phyloP scores from a whole-genome alignment of 202 grass and related monocot genomes.

The Dendrocalamus latiflorus region DNA sequence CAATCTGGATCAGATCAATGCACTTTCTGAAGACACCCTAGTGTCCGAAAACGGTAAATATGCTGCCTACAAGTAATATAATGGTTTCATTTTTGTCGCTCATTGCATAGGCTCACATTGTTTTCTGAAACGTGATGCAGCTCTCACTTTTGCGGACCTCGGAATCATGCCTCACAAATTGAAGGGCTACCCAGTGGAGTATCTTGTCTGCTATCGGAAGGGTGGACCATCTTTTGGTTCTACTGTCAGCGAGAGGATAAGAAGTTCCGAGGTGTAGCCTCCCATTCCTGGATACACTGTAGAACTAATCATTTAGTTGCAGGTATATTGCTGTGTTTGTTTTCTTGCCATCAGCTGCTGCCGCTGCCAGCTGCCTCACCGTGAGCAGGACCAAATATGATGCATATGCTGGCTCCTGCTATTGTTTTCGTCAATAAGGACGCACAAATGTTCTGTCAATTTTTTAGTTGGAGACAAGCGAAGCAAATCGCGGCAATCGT shows the following conservation, averaged over 20 bases:
- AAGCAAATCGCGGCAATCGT: too few relatives aligned
- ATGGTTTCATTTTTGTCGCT: neutral
- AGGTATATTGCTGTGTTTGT: too few relatives aligned
- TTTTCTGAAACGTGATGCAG: constrained; percentile 36
- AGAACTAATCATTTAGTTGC: constrained; percentile 33
- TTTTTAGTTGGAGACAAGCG: too few relatives aligned
- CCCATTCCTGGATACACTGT: constrained; percentile 1
- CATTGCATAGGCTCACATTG: neutral
- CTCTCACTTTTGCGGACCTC: constrained; percentile 80
- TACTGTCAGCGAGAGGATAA: constrained; percentile 56
- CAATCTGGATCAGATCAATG: constrained; percentile 86
- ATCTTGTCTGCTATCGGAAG: constrained; percentile 64
- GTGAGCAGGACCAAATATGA: too few relatives aligned
- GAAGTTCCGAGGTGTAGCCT: constrained; percentile 48
- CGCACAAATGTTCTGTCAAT: too few relatives aligned
- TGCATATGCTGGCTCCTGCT: too few relatives aligned
- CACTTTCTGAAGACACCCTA: constrained; percentile 50
- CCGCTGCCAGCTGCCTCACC: too few relatives aligned
- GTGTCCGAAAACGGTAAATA: constrained; percentile 64
- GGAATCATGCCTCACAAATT: constrained; percentile 64
- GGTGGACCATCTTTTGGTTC: constrained; percentile 73
- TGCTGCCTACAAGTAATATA: neutral
- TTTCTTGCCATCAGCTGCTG: too few relatives aligned
- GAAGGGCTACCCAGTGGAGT: constrained; percentile 89
- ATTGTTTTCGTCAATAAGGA: too few relatives aligned